Evolutionary conservation across 169 alveolate genomes (phyloP), one percentile per base, ranked within the genome.

Genomic region (Cryptosporidium sp.): DNA sequence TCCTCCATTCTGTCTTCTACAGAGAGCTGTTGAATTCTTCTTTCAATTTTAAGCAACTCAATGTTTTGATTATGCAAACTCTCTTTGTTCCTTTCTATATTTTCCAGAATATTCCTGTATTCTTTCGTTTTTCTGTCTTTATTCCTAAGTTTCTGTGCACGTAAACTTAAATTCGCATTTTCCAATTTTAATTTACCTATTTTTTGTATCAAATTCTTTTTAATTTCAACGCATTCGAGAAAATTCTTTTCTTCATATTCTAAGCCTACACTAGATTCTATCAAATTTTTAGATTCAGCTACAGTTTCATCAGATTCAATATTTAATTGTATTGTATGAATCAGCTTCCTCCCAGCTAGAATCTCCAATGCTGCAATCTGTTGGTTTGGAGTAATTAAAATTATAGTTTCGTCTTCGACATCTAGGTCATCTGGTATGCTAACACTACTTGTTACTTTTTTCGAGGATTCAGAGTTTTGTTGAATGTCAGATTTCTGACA

Each of bases 21-120:
- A 23, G 86, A 73, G 31, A 73, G 86, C 35, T 73, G 86, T 10
- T 73, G 43, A 58, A 73, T 45, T 43, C 86, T 73, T n/a, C 35
- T 73, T 23, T 73, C 86, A 33, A 73, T 58, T 35, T 59, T 73
- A 1, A 35, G 71, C 16, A 73, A 21, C 39, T 73, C 86, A 12
- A 37, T 52, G 26, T 45, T 73, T 12, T 59, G 62, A 6, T 73
- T 41, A 3, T 73, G 69, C 2, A 73, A 59, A 26, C 23, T 37
- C 26, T 73, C 52, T 10, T 51, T 73, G 10, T 73, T 73, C 55
- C 55, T 73, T 41, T 73, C 86, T 9, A 73, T 59, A 39, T 37
- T 52, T 33, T 73, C 86, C 43, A 73, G 51, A 55, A 59, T 12
- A 35, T 23, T 73, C 6, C 70, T 31, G 21, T 73, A 73, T 39